phyloP scores from a whole-genome alignment of 228 moss, liverwort and hornwort genomes.

The Sphagnum magellanicum region DNA sequence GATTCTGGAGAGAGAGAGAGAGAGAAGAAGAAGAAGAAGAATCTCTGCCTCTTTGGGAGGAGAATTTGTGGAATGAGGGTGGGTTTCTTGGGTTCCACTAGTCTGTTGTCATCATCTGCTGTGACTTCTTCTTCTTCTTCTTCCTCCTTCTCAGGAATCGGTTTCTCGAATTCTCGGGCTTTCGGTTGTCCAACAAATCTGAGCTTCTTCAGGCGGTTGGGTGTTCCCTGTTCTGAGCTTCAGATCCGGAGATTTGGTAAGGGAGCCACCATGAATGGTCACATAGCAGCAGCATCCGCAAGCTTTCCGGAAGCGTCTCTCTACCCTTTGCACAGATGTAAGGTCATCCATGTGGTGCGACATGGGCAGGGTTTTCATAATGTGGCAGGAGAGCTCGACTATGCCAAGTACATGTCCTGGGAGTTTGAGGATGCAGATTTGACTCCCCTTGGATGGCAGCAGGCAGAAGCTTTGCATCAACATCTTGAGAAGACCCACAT shows the following conservation, averaged over 20 bases:
- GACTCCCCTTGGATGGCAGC: conserved; percentile 67
- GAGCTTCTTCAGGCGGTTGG: no score
- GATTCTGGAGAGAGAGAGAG: no score
- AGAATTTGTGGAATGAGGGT: no score
- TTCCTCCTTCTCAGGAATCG: no score
- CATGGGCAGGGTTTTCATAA: conserved; percentile 92
- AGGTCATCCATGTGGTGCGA: conserved; percentile 69
- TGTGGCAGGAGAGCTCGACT: conserved; percentile 55
- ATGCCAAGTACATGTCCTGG: conserved; percentile 36
- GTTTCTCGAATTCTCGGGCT: no score
- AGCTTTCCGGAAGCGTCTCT: background rate
- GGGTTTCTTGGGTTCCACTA: no score
- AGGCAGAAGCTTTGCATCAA: conserved; percentile 47
- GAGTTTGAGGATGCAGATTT: conserved; percentile 66
- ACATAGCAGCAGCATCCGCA: background rate
- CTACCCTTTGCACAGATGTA: conserved; percentile 57
- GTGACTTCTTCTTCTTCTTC: no score
- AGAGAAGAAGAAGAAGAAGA: no score
- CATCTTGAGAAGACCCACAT: conserved; percentile 27
- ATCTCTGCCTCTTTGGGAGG: no score
- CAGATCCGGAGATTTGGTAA: background rate
- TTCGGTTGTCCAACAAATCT: no score
- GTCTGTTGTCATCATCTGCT: no score
- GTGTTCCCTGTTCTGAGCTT: no score
- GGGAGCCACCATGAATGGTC: background rate